phyloP scores from a whole-genome alignment of 2,329 filamentous ascomycete genomes.

The Fusarium incarnatum region DNA sequence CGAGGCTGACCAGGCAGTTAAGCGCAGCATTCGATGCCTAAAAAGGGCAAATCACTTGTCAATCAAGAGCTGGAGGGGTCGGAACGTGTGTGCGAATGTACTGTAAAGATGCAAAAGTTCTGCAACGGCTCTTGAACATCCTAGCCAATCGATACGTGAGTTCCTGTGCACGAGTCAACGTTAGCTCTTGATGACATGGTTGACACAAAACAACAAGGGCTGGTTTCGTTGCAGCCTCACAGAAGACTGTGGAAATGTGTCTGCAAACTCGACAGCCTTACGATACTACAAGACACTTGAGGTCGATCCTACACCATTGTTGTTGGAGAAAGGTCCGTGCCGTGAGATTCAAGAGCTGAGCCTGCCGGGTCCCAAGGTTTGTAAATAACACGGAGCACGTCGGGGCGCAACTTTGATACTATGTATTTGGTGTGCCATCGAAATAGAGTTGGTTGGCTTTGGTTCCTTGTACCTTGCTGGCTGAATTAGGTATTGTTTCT shows the following conservation, averaged over 20 bases:
- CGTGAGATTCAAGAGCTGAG: conserved; percentile 7
- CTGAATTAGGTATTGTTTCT: conserved; percentile 1
- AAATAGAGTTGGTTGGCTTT: neutral
- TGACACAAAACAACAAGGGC: conserved; percentile 2
- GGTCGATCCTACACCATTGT: conserved; percentile 10
- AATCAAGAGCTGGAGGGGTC: conserved; percentile 31
- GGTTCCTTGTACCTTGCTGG: conserved; percentile 5
- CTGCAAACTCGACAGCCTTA: conserved; percentile 29
- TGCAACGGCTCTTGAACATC: conserved; percentile 3
- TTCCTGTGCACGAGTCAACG: conserved; percentile 3
- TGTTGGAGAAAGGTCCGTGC: conserved; percentile 18
- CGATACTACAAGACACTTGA: conserved; percentile 2
- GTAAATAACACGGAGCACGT: neutral
- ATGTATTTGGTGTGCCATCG: neutral
- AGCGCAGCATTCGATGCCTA: conserved; percentile 8
- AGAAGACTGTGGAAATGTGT: conserved; percentile 11
- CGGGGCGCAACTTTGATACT: neutral
- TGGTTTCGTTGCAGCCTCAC: conserved; percentile 13
- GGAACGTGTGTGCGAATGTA: conserved; percentile 5
- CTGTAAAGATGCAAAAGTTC: conserved; percentile 11
- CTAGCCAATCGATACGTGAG: neutral
- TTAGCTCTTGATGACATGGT: neutral
- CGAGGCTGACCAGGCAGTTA: conserved; percentile 30
- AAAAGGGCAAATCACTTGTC: conserved; percentile 26
- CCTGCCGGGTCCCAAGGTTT: conserved; percentile 7